Evolutionary conservation across 305 asterid genomes (phyloP).

Genomic region (Fraxinus greggii): DNA sequence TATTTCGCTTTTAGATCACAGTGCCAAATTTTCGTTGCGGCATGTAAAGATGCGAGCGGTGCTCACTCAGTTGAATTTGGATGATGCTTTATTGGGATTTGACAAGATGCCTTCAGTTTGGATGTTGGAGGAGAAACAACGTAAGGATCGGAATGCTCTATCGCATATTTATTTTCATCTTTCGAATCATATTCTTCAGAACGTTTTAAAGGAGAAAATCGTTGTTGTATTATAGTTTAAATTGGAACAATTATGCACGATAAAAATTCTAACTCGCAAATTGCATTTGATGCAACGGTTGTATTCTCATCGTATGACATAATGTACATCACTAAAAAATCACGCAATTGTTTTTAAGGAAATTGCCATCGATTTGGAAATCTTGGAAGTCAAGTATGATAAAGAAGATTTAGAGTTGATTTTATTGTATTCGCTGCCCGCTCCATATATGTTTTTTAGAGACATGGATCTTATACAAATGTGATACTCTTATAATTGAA

Average conservation of each 20-base stretch:
- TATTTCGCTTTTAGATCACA: neutral
- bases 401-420: neutral
- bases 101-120: neutral
- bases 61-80: neutral
- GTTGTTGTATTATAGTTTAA: neutral
- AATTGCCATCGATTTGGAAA: neutral
- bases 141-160: no score
- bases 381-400: neutral
- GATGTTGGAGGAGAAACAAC: neutral
- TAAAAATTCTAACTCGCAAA: no score
- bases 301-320: neutral
- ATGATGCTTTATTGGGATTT: neutral
- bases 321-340: neutral
- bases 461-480: neutral
- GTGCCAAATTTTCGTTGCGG: neutral
- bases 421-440: neutral
- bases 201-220: neutral
- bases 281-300: neutral
- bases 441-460: neutral
- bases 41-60: neutral
- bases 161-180: neutral
- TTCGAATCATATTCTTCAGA: neutral
- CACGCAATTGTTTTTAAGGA: neutral
- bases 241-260: neutral
- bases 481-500: neutral